Base-by-base conservation (phyloP, 495 filamentous ascomycete genomes). In the Opeltia flavorubescens region DNA sequence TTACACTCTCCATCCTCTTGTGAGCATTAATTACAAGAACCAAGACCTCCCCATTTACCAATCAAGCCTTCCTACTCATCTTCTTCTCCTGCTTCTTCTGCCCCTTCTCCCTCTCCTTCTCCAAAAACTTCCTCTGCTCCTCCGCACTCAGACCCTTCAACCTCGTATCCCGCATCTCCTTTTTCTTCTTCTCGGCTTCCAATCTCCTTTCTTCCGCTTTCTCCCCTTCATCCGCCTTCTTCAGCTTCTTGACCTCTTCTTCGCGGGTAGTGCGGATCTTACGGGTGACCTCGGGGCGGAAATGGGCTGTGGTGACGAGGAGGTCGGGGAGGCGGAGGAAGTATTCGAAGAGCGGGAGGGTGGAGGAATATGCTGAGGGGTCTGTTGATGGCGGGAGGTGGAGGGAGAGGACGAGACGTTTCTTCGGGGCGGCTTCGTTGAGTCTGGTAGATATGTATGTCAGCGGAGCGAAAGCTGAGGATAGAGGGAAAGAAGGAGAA, bases 101-200 rank as follows among this genome's bases (percentile, higher is more conserved):
- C 58, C 84, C 85, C 72, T 84, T 85, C 60, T 91, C 83, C 53
- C 74, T 72, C 74, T 98, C 91, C 61, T 80, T 84, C 49, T 96
- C 93, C 44, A 98, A 69, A 60, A 81, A 95, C 70, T 89, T 94
- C 67, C 86, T 83, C 75, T 96, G 91, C 56, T 91, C 87, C 55
- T 94, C 89, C 17, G 89, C 89, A 51, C 77, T 86, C 70, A 98
- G 77, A 7, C 76, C 73, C 57, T 81, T 84, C 44, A 98, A 66
- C 65, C 80, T 71, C 42, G 75, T 71, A 58, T 98, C 91, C n/a
- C 91, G 72, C 73, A 94, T 87, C 56, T 87, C 77, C 71, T 93
- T 95, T 73, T 87, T 93, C 55, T 75, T 66, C 72, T 84, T 86
- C 62, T 95, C 91, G 15, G 76, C 74, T 55, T 86, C 77, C 5